These are phyloP conservation scores for Starmerella stellata DNA, from an alignment of 805 yeast genomes.

Conservation along the genomic window DNA sequence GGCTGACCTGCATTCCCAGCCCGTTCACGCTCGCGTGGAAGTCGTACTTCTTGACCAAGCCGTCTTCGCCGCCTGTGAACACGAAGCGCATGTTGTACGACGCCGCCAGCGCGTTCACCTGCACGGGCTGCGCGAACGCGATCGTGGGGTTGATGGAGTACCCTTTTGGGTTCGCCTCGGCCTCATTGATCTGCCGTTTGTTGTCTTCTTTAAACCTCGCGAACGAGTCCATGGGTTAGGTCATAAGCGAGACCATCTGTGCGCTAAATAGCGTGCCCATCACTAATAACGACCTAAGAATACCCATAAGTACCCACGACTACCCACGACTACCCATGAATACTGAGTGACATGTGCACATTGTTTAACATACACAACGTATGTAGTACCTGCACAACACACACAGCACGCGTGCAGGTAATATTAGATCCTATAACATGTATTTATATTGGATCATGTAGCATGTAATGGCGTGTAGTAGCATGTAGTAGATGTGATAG, in stretches of 20 bases:
- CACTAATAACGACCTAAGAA: no score
- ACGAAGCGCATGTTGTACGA: slow-evolving; percentile 71
- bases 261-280: no score
- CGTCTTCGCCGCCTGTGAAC: slow-evolving; percentile 92
- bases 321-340: no score
- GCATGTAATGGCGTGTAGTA: no score
- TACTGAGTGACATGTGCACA: no score
- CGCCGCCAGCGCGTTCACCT: slow-evolving; percentile 59
- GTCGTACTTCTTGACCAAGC: slow-evolving; percentile 78
- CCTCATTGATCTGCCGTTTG: slow-evolving; percentile 3
- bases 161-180: neutral
- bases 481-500: no score
- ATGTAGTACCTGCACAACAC: no score
- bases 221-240: neutral
- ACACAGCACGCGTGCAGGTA: no score
- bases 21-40: slow-evolving; percentile 74
- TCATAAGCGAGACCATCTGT: neutral
- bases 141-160: slow-evolving; percentile 69
- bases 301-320: no score
- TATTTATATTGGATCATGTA: no score
- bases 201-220: slow-evolving; percentile 5
- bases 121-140: slow-evolving; percentile 67
- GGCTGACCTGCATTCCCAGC: slow-evolving; percentile 70
- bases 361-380: no score
- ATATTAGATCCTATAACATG: no score